Evolutionary conservation across 2,329 filamentous ascomycete genomes (phyloP).

Genomic region (Raffaelea arxii): DNA sequence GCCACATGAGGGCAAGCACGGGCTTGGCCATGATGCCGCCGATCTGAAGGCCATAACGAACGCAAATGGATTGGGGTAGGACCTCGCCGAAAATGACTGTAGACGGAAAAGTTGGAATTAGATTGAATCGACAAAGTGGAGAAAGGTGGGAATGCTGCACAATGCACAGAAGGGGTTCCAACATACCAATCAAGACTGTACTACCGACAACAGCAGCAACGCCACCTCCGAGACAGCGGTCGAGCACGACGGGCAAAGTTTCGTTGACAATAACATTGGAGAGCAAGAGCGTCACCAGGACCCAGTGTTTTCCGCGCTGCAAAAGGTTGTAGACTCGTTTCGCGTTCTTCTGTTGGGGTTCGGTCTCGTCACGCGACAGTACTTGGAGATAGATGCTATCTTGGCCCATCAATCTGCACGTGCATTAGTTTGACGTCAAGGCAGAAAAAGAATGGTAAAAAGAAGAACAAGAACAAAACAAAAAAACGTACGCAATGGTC

Average conservation of each 20-base stretch:
- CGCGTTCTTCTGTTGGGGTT: slow-evolving; percentile 78
- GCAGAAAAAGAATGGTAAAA: not conserved
- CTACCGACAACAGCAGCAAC: slow-evolving; percentile 90
- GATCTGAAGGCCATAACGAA: slow-evolving; percentile 90
- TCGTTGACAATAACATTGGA: slow-evolving; percentile 98
- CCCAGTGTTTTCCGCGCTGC: slow-evolving; percentile 92
- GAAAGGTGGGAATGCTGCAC: not conserved
- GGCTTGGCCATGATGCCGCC: slow-evolving; percentile 88
- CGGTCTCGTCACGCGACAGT: slow-evolving; percentile 74
- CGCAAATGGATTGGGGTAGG: slow-evolving; percentile 90
- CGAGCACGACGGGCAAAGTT: slow-evolving; percentile 87
- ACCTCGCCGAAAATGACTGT: slow-evolving; percentile 96
- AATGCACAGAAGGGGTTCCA: not conserved
- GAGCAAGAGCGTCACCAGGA: slow-evolving; percentile 83
- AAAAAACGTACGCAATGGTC: slow-evolving; percentile 63
- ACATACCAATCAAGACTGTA: slow-evolving; percentile 82
- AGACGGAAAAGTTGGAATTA: not conserved
- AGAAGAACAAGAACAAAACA: not conserved
- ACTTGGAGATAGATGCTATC: slow-evolving; percentile 98
- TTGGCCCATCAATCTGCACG: slow-evolving; percentile 49
- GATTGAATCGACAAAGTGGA: not conserved
- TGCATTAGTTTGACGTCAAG: slow-evolving; percentile 13
- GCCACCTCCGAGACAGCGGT: slow-evolving; percentile 86
- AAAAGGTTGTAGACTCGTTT: slow-evolving; percentile 70
- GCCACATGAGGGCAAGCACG: slow-evolving; percentile 82